phyloP scores from a whole-genome alignment of 352 stramenopile genomes.

The Globisporangium cederbergense region DNA sequence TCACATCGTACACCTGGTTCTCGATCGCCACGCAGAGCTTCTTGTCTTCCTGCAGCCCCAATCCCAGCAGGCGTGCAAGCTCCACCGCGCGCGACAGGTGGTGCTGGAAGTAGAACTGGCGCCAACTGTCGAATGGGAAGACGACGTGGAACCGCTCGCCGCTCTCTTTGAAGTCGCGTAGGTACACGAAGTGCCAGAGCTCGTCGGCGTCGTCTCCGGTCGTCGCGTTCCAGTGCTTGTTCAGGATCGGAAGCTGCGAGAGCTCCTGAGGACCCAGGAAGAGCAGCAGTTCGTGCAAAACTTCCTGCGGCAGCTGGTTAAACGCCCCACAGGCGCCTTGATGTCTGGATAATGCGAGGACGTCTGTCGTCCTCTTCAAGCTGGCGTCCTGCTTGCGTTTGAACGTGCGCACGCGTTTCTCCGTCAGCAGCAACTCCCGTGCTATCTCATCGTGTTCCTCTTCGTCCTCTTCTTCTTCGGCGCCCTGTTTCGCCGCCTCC shows the following conservation, averaged over 20 bases:
- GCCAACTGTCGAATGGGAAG: conserved; percentile 53
- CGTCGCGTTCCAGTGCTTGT: conserved; percentile 29
- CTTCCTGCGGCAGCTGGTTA: conserved; percentile 32
- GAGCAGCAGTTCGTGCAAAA: conserved; percentile 46
- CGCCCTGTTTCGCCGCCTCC: conserved; percentile 15
- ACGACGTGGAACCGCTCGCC: conserved; percentile 45
- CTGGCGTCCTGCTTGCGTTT: background rate
- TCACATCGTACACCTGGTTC: conserved; percentile 65
- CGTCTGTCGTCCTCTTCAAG: background rate
- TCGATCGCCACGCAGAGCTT: conserved; percentile 60
- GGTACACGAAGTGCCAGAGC: conserved; percentile 54
- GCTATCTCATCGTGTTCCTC: conserved; percentile 16
- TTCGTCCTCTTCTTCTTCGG: background rate
- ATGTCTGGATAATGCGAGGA: background rate
- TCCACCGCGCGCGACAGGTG: conserved; percentile 63
- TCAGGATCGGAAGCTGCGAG: conserved; percentile 39
- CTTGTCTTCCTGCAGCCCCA: conserved; percentile 32
- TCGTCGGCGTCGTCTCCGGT: conserved; percentile 31
- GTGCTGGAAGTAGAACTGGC: conserved; percentile 74
- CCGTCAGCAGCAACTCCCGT: conserved; percentile 19
- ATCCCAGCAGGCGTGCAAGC: conserved; percentile 34
- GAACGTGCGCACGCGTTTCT: conserved; percentile 14
- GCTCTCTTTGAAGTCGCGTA: conserved; percentile 49
- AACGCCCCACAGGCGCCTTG: conserved; percentile 3
- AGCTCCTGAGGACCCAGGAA: conserved; percentile 52